Conservation (phyloP, 2,329 filamentous ascomycete species). For the Alternaria gaisen region DNA sequence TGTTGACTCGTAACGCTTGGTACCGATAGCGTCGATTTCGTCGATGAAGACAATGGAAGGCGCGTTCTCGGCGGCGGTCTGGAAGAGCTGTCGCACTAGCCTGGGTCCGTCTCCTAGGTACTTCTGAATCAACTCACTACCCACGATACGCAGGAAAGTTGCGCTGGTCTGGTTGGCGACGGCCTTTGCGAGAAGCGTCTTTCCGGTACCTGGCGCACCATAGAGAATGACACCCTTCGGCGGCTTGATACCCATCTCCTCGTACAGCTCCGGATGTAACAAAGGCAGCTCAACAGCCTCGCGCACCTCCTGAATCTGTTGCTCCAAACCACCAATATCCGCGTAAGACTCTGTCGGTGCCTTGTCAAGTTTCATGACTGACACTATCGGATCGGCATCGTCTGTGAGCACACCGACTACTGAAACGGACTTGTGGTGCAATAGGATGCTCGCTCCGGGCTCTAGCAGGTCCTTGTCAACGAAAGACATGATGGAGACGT, state of each 20-base stretch:
- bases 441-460: conserved; percentile 90
- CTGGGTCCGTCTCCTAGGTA: conserved; percentile 96
- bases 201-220: conserved; percentile 95
- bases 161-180: conserved; percentile 99
- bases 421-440: conserved; percentile 97
- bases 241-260: conserved; percentile 99
- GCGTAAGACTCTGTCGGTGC: conserved; percentile 98
- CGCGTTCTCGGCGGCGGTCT: conserved; percentile 93
- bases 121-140: conserved; percentile 97
- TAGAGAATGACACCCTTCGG: conserved; percentile 99
- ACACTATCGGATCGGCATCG: conserved; percentile 92
- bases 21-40: conserved; percentile 98
- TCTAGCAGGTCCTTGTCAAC: conserved; percentile 98
- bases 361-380: conserved; percentile 99
- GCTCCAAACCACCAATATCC: conserved; percentile 95
- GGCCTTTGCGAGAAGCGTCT: conserved; percentile 93
- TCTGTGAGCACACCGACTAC: conserved; percentile 97
- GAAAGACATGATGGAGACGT: conserved; percentile 99
- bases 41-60: conserved; percentile 99
- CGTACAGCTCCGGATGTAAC: conserved; percentile 95
- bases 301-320: conserved; percentile 95
- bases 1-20: conserved; percentile 97
- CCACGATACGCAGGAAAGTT: conserved; percentile 96
- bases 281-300: conserved; percentile 96
- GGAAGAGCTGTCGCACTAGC: conserved; percentile 94